Evolutionary conservation across 257 asterid genomes (phyloP), one percentile per base, ranked within the genome.

Genomic region (Fraxinus excelsior): DNA sequence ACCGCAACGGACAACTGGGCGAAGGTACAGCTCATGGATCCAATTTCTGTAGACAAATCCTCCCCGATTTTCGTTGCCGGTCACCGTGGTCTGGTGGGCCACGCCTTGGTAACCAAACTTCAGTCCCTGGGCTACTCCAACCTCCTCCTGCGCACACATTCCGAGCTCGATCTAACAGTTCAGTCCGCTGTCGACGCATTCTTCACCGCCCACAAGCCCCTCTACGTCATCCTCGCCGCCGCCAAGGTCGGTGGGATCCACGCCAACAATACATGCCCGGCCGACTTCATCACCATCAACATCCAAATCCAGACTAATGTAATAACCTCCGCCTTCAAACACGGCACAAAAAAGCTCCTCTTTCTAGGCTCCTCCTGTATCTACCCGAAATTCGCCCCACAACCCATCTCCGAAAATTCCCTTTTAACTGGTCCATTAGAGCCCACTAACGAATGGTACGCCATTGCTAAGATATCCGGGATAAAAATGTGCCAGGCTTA

Each of bases 211-310:
- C 86, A 91, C 77, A 85, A 82, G 68, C 99, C 97, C 42, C 78
- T 75, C 0, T 89, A 82, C 85, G 98, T 92, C 72, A 85, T 95
- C 90, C 91, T 95, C 80, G 89, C 97, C 80, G 98, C 99, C 72
- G 98, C 98, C 0, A 92, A 95, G 73, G 99, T 95, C 40, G 99
- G 98, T 38, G 99, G 99, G 10, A 93, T 95, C 85, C 93, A 90
- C 90, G 98, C 98, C 70, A 93, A 95, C 84, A 84, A 78, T 76
- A 95, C 97, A 31, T 95, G 86, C 81, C 98, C 99, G 0, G 98
- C 97, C 4, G 99, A 92, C 23, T 91, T 95, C 92, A 93, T 95
- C 88, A 89, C 98, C 21, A 44, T 88, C 84, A 95, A 95, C 81
- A 91, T 95, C 81, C 97, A 90, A 81, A 95, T 95, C 92, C 97